Base-by-base conservation (phyloP, 1,139 yeast species). In the Groenewaldozyma auringiensis region DNA sequence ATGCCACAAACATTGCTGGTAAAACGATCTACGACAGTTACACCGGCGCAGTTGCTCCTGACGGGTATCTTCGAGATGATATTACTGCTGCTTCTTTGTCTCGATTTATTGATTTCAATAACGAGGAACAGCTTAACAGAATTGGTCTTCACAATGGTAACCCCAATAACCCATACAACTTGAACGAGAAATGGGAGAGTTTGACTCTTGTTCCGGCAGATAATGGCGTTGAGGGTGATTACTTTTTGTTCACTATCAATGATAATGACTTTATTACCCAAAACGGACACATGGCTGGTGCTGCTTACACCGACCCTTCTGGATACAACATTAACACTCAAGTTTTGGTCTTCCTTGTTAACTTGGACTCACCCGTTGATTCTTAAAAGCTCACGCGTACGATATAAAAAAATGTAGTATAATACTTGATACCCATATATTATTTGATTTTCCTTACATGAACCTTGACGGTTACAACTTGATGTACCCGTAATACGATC, bases 201-300 rank as follows among this genome's bases (percentile, higher is more conserved):
- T 40, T 51, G n/a, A 47, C 52, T 4, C 47, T 51, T 29, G 54
- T 46, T 8, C 50, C 52, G 1, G 43, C 52, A 2, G 43, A 39
- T 41, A 22, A 34, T 9, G 50, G 50, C 4, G 6, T 17, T 20
- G 43, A 47, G 11, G 39, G 48, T 20, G 52, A 51, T 42, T 51
- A 47, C 42, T 49, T 51, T 47, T 27, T 49, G 36, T 46, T 51
- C 43, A 43, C 50, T 25, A 42, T 48, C 47, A 51, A 52, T 29
- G 54, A 51, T 45, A 51, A 51, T 37, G 54, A 51, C 37, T 51
- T 51, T 40, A 51, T 51, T 32, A 51, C 54, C 16, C 54, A 51
- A 35, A 39, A 49, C 21, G 54, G 54, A 16, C 37, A 16, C 21
- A 44, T 50, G 33, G 43, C 38, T 17, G 52, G 54, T 6, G 38